These are phyloP conservation scores for Trichoderma sp. DNA, from an alignment of 2,329 filamentous ascomycete species.

Conservation along the genomic window DNA sequence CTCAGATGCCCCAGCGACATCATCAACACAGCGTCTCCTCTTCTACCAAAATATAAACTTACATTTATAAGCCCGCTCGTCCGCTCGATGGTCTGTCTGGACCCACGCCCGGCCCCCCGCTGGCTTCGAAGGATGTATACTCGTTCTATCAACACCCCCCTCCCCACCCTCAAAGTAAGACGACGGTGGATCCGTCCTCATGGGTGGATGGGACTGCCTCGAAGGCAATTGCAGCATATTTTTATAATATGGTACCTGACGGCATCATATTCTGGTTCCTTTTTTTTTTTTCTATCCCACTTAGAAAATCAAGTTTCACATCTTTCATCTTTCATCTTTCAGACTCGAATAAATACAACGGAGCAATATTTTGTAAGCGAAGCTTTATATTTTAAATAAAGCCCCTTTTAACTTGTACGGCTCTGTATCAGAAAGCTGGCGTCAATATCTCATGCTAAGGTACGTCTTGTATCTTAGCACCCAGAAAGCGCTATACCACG, in stretches of 20 bases:
- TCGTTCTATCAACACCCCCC: background rate
- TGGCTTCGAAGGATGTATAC: background rate
- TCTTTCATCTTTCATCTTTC: constrained; percentile 3
- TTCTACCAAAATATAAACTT: no score
- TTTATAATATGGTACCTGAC: constrained; percentile 23
- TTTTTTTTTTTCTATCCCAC: constrained; percentile 2
- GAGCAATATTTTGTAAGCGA: no score
- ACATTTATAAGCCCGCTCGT: background rate
- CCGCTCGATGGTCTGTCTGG: constrained; percentile 4
- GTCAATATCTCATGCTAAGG: no score
- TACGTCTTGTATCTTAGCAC: no score
- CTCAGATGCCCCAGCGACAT: constrained; percentile 26
- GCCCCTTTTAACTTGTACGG: no score
- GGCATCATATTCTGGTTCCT: constrained; percentile 10
- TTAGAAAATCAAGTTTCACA: background rate
- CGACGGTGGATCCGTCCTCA: constrained; percentile 1
- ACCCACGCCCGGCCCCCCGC: constrained; percentile 1
- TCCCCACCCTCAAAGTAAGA: background rate
- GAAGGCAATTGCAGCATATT: constrained; percentile 6
- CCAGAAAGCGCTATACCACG: no score
- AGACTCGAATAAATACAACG: background rate
- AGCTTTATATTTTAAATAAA: no score
- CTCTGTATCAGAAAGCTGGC: no score
- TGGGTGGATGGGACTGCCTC: background rate
- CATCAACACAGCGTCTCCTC: no score